Base-by-base conservation (phyloP, 805 yeast genomes). In the Pichia insulana region DNA sequence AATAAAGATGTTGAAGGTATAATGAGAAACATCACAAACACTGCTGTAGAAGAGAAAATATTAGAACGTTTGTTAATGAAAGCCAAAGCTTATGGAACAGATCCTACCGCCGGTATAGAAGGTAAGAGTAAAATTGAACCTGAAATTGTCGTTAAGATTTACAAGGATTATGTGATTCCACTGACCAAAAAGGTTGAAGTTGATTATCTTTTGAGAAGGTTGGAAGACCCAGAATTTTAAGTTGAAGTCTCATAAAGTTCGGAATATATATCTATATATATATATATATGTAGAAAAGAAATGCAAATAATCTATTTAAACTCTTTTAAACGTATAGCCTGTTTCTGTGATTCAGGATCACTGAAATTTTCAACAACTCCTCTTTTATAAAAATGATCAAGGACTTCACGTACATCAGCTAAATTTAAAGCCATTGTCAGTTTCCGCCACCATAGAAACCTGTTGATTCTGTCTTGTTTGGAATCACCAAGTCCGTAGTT, bases 111-210 rank as follows among this genome's bases (percentile, higher is more conserved):
- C 56, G 76, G 76, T 53, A 86, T 84, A 53, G 71, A 71, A 42
- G 68, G 72, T 5, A 84, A 76, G 56, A 75, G 83, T 50, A 85
- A 85, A 58, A 83, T 92, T 25, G 74, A 83, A 36, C 90, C 95
- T 0, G 89, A 86, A 50, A 74, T 77, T 12, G 76, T 92, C 50
- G 95, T 89, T 11, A 70, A 74, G 45, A 80, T 92, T 48, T 92
- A 90, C 68, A 78, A 82, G 61, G 88, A 87, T 36, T 82, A 79
- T 65, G 83, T 92, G 34, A 92, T 92, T 52, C 97, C 97, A 9
- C 68, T 92, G 58, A 92, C 98, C 7, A 92, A 90, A 63, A 83
- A 83, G 61, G 97, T 92, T 18, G 98, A 92, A 65, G 83, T 92
- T 19, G 96, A 90, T 46, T 92, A 92, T 57, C 68, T 92, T 42